These are phyloP conservation scores for Stagonosporopsis cucurbitacearum DNA, from an alignment of 2,329 filamentous ascomycete genomes.

Conservation along the genomic window DNA sequence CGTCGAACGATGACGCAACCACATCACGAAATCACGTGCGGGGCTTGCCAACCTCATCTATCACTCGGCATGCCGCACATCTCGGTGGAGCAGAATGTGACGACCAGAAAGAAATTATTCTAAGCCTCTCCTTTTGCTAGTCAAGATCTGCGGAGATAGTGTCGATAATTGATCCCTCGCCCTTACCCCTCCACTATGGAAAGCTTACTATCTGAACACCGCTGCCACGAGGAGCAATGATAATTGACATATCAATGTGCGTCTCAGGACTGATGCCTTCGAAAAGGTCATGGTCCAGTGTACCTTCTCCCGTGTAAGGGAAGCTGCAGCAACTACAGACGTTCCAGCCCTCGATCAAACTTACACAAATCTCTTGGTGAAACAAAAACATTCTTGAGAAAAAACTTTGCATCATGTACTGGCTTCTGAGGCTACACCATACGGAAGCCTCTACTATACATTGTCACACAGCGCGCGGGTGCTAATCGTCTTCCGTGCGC, in stretches of 20 bases:
- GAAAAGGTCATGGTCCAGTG: neutral
- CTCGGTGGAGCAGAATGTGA: too few species aligned
- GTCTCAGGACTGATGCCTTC: neutral
- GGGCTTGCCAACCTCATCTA: neutral
- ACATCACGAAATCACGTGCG: constrained; percentile 15
- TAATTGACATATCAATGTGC: neutral
- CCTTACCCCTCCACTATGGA: too few species aligned
- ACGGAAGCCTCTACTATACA: neutral
- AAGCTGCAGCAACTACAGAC: neutral
- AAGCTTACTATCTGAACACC: too few species aligned
- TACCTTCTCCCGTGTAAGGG: constrained; percentile 2
- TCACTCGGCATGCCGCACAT: neutral
- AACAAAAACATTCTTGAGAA: constrained; percentile 1
- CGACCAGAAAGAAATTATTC: too few species aligned
- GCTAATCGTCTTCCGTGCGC: neutral
- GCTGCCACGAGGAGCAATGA: too few species aligned
- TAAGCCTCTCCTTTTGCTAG: too few species aligned
- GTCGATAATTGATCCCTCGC: too few species aligned
- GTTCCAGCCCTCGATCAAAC: neutral
- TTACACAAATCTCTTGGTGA: neutral
- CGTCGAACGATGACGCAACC: constrained; percentile 16
- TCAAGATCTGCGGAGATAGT: too few species aligned
- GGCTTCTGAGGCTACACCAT: neutral
- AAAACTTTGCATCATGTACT: neutral
- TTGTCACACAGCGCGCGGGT: neutral